A percentile compares a stretch with the other conserved stretches of the same genome.
phyloP scores from a whole-genome alignment of 768 basidiomycete species.

The Pisolithus sp. region DNA sequence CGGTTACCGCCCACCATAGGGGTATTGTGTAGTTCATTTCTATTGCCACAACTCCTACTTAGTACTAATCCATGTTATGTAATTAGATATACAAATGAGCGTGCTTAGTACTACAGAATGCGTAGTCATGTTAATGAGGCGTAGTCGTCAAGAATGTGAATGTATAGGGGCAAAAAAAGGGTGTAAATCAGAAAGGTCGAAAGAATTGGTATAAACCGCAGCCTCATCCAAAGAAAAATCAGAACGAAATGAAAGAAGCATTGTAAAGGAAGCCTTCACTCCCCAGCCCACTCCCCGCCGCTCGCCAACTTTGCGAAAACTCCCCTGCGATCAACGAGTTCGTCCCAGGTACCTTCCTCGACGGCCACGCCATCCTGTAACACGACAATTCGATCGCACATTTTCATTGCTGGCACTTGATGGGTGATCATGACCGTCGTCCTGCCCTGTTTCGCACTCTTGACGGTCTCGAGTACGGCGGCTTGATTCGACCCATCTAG shows the following conservation, averaged over 20 bases:
- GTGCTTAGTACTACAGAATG: conserved; percentile 20
- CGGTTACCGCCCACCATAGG: too few relatives aligned
- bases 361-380: conserved; percentile 69
- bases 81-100: conserved; percentile 12
- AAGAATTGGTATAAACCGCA: conserved; percentile 6
- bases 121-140: conserved; percentile 7
- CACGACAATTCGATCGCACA: conserved; percentile 87
- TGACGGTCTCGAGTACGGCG: conserved; percentile 74
- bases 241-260: not conserved
- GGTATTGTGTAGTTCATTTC: too few relatives aligned
- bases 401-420: conserved; percentile 82
- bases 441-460: conserved; percentile 52
- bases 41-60: too few relatives aligned
- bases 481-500: conserved; percentile 81
- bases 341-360: conserved; percentile 74
- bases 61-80: too few relatives aligned
- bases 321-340: conserved; percentile 60
- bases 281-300: conserved; percentile 62
- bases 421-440: conserved; percentile 94
- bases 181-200: conserved; percentile 14
- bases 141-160: not conserved
- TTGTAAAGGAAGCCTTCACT: conserved; percentile 9
- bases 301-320: conserved; percentile 72
- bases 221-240: not conserved
- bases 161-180: not conserved